Conservation (phyloP, 352 stramenopile genomes). For the Globisporangium nodosum region DNA sequence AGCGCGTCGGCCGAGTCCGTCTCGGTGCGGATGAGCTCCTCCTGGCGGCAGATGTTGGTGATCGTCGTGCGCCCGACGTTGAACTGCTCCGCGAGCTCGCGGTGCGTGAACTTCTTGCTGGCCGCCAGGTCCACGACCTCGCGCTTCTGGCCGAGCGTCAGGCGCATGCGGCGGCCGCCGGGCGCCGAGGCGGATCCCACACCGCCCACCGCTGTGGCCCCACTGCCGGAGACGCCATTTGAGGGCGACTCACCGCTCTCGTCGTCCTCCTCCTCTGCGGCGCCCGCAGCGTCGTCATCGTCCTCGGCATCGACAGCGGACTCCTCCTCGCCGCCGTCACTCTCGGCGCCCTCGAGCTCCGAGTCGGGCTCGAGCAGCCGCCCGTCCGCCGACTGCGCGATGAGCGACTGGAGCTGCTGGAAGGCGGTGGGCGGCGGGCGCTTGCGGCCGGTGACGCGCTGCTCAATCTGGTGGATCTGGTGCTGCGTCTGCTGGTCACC, state of each 20-base stretch:
- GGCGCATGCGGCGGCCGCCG: constrained; percentile 48
- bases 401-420: constrained; percentile 15
- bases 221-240: neutral
- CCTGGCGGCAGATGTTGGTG: constrained; percentile 84
- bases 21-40: constrained; percentile 75
- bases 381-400: constrained; percentile 14
- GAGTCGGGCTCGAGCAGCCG: constrained; percentile 20
- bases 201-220: constrained; percentile 6
- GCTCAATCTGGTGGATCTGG: neutral
- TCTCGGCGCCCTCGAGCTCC: constrained; percentile 16
- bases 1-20: constrained; percentile 81
- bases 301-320: constrained; percentile 16
- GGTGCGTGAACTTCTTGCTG: constrained; percentile 85
- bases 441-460: constrained; percentile 13
- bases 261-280: neutral
- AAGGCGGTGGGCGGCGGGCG: constrained; percentile 11
- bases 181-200: constrained; percentile 7
- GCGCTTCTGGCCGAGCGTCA: constrained; percentile 83
- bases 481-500: constrained; percentile 4
- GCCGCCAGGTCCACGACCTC: constrained; percentile 77
- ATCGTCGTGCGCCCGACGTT: constrained; percentile 75
- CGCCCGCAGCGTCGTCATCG: neutral
- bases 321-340: constrained; percentile 9
- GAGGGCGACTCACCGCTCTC: neutral
- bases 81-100: constrained; percentile 80